Evolutionary conservation across 2,329 filamentous ascomycete genomes (phyloP).

Genomic region (Dothideomycetes sp.): DNA sequence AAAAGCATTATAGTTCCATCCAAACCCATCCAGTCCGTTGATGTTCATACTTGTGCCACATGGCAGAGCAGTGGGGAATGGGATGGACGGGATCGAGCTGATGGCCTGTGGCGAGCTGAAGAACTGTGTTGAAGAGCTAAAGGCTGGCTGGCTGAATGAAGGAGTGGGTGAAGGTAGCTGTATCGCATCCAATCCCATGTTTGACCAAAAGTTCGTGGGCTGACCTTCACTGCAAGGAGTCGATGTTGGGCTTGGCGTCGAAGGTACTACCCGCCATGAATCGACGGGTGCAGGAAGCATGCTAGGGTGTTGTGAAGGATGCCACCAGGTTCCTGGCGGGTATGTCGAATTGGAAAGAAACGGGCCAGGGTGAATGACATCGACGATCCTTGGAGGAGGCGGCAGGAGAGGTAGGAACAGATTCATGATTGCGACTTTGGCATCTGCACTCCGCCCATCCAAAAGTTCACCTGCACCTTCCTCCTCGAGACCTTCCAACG

Average conservation of each 20-base stretch:
- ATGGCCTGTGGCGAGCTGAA: slow-evolving; percentile 70
- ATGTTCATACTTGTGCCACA: slow-evolving; percentile 59
- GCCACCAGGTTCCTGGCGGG: slow-evolving; percentile 67
- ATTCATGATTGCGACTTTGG: slow-evolving; percentile 74
- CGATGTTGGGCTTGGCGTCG: slow-evolving; percentile 62
- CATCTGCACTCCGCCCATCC: slow-evolving; percentile 82
- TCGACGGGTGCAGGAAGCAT: slow-evolving; percentile 64
- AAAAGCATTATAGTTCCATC: slow-evolving; percentile 82
- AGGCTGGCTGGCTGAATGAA: slow-evolving; percentile 68
- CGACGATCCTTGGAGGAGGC: slow-evolving; percentile 78
- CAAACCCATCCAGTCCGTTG: slow-evolving; percentile 65
- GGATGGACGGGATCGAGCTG: slow-evolving; percentile 63
- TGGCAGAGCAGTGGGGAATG: slow-evolving; percentile 77
- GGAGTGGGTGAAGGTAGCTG: slow-evolving; percentile 66
- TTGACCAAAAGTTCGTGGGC: slow-evolving; percentile 65
- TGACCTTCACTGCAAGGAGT: slow-evolving; percentile 63
- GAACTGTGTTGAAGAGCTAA: slow-evolving; percentile 51
- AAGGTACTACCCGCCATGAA: slow-evolving; percentile 82
- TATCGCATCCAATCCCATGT: slow-evolving; percentile 62
- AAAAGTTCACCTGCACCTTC: slow-evolving; percentile 90
- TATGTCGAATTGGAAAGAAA: slow-evolving; percentile 70
- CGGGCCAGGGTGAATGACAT: slow-evolving; percentile 76
- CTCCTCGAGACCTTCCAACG: slow-evolving; percentile 91
- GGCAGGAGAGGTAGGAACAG: slow-evolving; percentile 79
- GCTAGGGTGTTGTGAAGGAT: slow-evolving; percentile 46